phyloP scores from a whole-genome alignment of 2,329 filamentous ascomycete species.

The Chrysoporthe cubensis region DNA sequence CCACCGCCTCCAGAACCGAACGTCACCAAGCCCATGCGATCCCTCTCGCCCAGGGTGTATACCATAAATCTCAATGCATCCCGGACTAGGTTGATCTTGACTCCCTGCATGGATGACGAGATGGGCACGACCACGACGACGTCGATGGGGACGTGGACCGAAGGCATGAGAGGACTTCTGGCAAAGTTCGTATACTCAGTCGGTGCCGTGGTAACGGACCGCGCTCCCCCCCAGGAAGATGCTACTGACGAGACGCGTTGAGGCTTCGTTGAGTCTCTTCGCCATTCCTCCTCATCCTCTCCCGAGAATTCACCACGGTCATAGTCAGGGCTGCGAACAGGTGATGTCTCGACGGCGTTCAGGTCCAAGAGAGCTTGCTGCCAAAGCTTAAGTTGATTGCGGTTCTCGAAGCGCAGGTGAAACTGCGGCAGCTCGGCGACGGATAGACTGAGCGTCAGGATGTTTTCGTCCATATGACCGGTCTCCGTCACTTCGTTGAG shows the following conservation, averaged over 20 bases:
- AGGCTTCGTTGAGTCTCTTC: slow-evolving; percentile 55
- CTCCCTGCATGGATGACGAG: slow-evolving; percentile 98
- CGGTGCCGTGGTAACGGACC: slow-evolving; percentile 84
- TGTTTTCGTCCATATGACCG: slow-evolving; percentile 72
- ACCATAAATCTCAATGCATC: slow-evolving; percentile 94
- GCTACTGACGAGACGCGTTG: slow-evolving; percentile 81
- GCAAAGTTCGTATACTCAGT: slow-evolving; percentile 87
- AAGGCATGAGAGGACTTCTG: slow-evolving; percentile 51
- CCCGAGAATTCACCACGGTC: slow-evolving; percentile 79
- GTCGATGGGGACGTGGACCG: slow-evolving; percentile 88
- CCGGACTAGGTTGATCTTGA: slow-evolving; percentile 93
- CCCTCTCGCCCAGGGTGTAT: slow-evolving; percentile 83
- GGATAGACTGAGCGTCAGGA: slow-evolving; percentile 87
- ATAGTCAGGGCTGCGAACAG: slow-evolving; percentile 72
- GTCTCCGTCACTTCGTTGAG: slow-evolving; percentile 84
- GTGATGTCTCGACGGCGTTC: slow-evolving; percentile 69
- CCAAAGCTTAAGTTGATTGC: slow-evolving; percentile 86
- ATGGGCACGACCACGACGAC: slow-evolving; percentile 96
- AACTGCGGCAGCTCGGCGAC: slow-evolving; percentile 93
- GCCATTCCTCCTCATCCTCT: slow-evolving; percentile 87
- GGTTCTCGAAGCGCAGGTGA: slow-evolving; percentile 85
- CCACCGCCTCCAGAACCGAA: slow-evolving; percentile 94
- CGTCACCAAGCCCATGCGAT: slow-evolving; percentile 95
- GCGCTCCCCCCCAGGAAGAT: slow-evolving; percentile 79
- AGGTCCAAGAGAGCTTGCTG: slow-evolving; percentile 84